These are phyloP conservation scores for Alternaria viburni DNA, from an alignment of 2,329 filamentous ascomycete genomes.

Conservation along the genomic window DNA sequence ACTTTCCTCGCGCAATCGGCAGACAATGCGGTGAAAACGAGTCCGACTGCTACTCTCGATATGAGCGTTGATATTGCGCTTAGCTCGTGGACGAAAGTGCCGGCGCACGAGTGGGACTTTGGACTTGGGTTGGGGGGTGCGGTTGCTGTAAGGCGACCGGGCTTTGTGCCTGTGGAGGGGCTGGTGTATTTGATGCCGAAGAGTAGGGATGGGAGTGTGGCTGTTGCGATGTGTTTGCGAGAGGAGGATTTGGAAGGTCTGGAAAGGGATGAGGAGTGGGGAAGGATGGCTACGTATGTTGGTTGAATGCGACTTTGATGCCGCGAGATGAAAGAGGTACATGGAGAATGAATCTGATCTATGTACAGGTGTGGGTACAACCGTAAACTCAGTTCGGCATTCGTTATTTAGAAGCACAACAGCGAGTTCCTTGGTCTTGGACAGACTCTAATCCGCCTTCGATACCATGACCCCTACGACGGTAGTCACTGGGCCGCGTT, in stretches of 20 bases:
- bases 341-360: too few species aligned
- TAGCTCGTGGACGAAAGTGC: conserved; percentile 62
- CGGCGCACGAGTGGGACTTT: conserved; percentile 57
- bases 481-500: too few species aligned
- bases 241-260: conserved; percentile 52
- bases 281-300: neutral
- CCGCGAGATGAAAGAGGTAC: too few species aligned
- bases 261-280: neutral
- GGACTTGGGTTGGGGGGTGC: conserved; percentile 55
- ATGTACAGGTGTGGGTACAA: too few species aligned
- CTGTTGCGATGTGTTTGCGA: conserved; percentile 54
- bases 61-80: conserved; percentile 55
- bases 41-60: conserved; percentile 31
- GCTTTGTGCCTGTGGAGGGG: conserved; percentile 55
- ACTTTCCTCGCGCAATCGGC: conserved; percentile 47
- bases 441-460: too few species aligned
- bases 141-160: conserved; percentile 56
- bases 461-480: too few species aligned
- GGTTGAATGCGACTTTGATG: neutral
- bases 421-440: too few species aligned
- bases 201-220: conserved; percentile 51
- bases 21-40: conserved; percentile 47
- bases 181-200: conserved; percentile 55
- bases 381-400: too few species aligned
- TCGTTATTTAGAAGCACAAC: too few species aligned